phyloP scores from a whole-genome alignment of 2,329 filamentous ascomycete genomes.

The Akanthomyces dipterigenus region DNA sequence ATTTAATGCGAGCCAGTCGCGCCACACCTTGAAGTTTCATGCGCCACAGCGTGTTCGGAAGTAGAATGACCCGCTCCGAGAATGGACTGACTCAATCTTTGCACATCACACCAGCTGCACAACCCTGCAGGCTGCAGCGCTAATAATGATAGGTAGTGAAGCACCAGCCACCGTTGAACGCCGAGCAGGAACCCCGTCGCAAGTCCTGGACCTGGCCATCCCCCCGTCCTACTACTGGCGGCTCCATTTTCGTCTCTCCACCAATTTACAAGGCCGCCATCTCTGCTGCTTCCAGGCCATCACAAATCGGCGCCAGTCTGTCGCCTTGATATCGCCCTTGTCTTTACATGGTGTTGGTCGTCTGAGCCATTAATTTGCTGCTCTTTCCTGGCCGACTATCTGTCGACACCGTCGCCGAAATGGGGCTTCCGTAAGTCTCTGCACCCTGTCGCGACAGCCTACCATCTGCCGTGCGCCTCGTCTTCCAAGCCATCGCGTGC shows the following conservation, averaged over 20 bases:
- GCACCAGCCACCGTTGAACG: not conserved
- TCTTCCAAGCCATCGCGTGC: conserved; percentile 1
- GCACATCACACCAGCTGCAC: not conserved
- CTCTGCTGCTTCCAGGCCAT: conserved; percentile 6
- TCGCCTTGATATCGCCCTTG: not conserved
- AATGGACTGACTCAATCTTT: not conserved
- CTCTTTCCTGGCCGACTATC: not conserved
- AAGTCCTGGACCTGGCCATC: not conserved
- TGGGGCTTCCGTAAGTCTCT: conserved; percentile 44
- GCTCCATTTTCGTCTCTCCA: conserved; percentile 14
- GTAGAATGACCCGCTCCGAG: not conserved
- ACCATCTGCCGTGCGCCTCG: not conserved
- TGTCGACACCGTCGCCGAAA: conserved; percentile 18
- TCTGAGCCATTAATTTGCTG: conserved; percentile 9
- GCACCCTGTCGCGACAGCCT: not conserved
- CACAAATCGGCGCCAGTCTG: not conserved
- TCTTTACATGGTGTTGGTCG: not conserved
- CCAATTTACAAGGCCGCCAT: conserved; percentile 8
- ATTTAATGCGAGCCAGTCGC: not conserved
- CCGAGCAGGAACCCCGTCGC: not conserved
- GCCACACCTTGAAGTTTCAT: not conserved
- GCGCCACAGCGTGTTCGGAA: conserved; percentile 1
- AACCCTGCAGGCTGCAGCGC: no score
- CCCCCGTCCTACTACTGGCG: not conserved
- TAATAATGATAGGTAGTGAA: not conserved